Evolutionary conservation across 228 moss, liverwort and hornwort genomes (phyloP).

Genomic region (Sphagnum fallax): DNA sequence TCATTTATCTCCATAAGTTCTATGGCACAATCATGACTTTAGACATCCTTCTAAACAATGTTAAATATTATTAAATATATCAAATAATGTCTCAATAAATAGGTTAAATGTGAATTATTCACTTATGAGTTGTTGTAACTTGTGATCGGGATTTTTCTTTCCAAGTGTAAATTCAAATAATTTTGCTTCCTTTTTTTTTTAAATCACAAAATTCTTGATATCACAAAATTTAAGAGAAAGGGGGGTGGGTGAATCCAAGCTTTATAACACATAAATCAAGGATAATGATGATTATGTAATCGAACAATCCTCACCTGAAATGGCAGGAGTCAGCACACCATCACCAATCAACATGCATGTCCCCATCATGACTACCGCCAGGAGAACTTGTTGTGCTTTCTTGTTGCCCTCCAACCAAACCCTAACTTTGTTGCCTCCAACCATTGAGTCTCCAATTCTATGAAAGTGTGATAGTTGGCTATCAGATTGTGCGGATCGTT

Average conservation of each 20-base stretch:
- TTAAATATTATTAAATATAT: no score
- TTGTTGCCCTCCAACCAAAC: conserved; percentile 26
- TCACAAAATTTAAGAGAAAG: neutral
- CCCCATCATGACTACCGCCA: conserved; percentile 42
- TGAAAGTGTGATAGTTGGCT: conserved; percentile 44
- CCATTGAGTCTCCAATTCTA: conserved; percentile 22
- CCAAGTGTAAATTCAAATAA: neutral
- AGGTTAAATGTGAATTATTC: neutral
- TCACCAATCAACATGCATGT: conserved; percentile 55
- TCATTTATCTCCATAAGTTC: no score
- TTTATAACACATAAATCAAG: neutral
- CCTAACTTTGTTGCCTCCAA: conserved; percentile 13
- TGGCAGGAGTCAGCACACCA: conserved; percentile 48
- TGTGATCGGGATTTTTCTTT: neutral
- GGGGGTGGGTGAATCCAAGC: neutral
- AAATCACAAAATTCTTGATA: neutral
- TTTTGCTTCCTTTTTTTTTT: neutral
- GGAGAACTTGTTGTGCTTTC: conserved; percentile 22
- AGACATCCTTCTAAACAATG: neutral
- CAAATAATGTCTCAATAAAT: neutral
- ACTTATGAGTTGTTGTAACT: neutral
- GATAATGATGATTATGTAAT: no score
- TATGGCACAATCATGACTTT: neutral
- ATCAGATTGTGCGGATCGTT: conserved; percentile 21
- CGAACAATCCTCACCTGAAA: conserved; percentile 26